Conservation (phyloP, 2,329 filamentous ascomycete genomes). For the Xylogone sp. region DNA sequence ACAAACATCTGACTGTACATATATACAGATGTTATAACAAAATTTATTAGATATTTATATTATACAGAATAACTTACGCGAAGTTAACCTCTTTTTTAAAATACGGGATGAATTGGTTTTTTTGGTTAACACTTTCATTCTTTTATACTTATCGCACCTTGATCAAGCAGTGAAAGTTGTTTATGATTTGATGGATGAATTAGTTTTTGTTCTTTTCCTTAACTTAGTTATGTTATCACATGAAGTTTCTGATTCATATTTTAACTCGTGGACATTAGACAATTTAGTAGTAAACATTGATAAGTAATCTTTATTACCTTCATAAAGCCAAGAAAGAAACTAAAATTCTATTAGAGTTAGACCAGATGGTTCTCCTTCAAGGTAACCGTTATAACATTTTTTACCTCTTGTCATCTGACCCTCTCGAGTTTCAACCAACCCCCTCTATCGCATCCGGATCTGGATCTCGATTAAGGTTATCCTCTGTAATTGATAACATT, state of each 20-base stretch:
- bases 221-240: constrained; percentile 43
- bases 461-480: constrained; percentile 37
- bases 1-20: constrained; percentile 33
- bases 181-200: constrained; percentile 97
- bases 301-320: constrained; percentile 21
- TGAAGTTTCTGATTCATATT: constrained; percentile 14
- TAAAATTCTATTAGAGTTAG: constrained; percentile 21
- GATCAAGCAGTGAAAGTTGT: too few relatives aligned
- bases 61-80: constrained; percentile 78
- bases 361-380: constrained; percentile 18
- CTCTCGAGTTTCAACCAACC: constrained; percentile 20
- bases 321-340: constrained; percentile 16
- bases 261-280: constrained; percentile 26
- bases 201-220: constrained; percentile 86
- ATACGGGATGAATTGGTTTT: constrained; percentile 78
- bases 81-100: constrained; percentile 84
- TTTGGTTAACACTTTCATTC: constrained; percentile 55
- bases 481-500: constrained; percentile 41
- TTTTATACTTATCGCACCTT: constrained; percentile 70
- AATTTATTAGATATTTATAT: too few relatives aligned
- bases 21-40: constrained; percentile 78
- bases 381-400: constrained; percentile 24
- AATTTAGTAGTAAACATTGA: constrained; percentile 25
- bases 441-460: constrained; percentile 16
- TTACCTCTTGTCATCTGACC: constrained; percentile 20